Evolutionary conservation across 1,139 yeast genomes (phyloP), one percentile per base, ranked within the genome.

Genomic region (Blastobotrys illinoisensis): DNA sequence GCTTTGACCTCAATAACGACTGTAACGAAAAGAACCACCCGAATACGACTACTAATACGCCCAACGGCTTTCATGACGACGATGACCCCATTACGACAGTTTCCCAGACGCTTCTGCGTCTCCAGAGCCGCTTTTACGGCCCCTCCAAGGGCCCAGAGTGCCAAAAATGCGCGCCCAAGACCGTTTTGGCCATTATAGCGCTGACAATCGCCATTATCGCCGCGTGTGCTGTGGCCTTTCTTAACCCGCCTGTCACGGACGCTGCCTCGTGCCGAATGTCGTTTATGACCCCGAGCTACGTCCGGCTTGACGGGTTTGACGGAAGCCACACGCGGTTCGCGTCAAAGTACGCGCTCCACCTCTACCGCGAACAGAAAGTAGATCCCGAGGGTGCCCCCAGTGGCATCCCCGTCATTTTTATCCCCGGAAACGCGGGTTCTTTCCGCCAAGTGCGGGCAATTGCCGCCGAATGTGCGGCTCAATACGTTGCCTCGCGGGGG

Each of bases 351-450:
- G 83, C 89, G 11, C 70, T 88, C 14, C 86, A 85, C 62, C 74
- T 88, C 6, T 88, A 88, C 67, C 73, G 82, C 32, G 59, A 58
- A 44, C 56, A 54, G 2, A 72, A 80, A 0, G 66, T 70, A 23
- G 71, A 49, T 51, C n/a, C 45, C 47, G 23, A 47, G 13, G 14
- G 16, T 14, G 73, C 71, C n/a, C 72, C 74, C 3, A 78, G 78
- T 51, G 99, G 98, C 0, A 79, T 86, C 1, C 99, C 99, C 0
- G 89, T 88, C 0, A 72, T 95, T 14, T 95, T 95, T 67, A 87
- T 95, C 45, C 99, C 99, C 0, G 99, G 99, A 0, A 95, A 95
- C 67, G 99, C 99, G 1, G 99, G 99, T 1, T 86, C 96, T 60
- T 90, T 82, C 69, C 81, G 83, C 61, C 99, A 95, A 70, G 96